phyloP scores from a whole-genome alignment of 495 filamentous ascomycete genomes.

The Sabuloglossum arenarium region DNA sequence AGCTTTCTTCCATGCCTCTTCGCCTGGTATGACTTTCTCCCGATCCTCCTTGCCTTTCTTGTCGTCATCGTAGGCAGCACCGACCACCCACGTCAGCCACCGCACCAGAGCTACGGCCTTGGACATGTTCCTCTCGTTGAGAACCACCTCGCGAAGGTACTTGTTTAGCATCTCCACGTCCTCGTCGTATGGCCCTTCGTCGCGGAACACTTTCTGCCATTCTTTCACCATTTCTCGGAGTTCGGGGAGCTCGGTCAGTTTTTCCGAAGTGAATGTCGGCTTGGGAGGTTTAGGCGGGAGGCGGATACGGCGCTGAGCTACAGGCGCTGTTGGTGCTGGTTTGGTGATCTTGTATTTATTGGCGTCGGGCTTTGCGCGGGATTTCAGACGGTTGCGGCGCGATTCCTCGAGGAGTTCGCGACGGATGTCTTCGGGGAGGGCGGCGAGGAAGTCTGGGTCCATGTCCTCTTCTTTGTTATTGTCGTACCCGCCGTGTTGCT shows the following conservation, averaged over 20 bases:
- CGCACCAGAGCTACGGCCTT: slow-evolving; percentile 46
- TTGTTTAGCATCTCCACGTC: slow-evolving; percentile 51
- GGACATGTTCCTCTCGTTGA: slow-evolving; percentile 51
- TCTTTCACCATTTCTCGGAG: slow-evolving; percentile 36
- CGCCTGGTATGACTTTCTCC: slow-evolving; percentile 8
- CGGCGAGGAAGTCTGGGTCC: slow-evolving; percentile 54
- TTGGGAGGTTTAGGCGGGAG: slow-evolving; percentile 30
- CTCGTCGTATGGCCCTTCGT: slow-evolving; percentile 49
- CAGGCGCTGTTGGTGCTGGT: slow-evolving; percentile 6
- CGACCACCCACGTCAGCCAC: slow-evolving; percentile 56
- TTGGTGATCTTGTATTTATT: slow-evolving; percentile 7
- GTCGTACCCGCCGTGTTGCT: slow-evolving; percentile 4
- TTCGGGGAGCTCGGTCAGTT: slow-evolving; percentile 31
- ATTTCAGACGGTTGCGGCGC: slow-evolving; percentile 30
- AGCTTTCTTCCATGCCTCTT: slow-evolving; percentile 32
- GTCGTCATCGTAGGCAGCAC: slow-evolving; percentile 20
- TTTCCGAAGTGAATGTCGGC: slow-evolving; percentile 44
- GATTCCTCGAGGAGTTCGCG: slow-evolving; percentile 57
- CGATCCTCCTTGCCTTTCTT: neutral
- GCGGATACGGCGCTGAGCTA: slow-evolving; percentile 20
- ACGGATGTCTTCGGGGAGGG: slow-evolving; percentile 62
- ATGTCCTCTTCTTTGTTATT: slow-evolving; percentile 22
- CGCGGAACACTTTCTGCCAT: slow-evolving; percentile 45
- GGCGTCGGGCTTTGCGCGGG: slow-evolving; percentile 19
- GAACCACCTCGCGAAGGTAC: slow-evolving; percentile 48